Conservation (phyloP, 2,329 filamentous ascomycete species). For the Alternaria sp. region DNA sequence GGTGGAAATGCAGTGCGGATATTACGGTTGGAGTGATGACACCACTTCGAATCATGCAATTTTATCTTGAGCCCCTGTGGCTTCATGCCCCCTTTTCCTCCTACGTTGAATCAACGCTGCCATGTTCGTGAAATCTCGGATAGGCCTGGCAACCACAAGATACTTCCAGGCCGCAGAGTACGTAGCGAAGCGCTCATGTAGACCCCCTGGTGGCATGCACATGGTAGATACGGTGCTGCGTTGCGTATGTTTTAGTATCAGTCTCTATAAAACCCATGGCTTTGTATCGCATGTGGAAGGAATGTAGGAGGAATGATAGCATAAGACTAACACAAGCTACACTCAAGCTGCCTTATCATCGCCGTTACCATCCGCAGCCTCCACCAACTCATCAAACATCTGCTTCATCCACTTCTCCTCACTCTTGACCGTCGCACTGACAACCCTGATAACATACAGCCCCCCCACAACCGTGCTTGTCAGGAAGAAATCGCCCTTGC, state of each 20-base stretch:
- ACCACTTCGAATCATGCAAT: background rate
- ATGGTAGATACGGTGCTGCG: background rate
- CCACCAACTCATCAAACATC: slow-evolving; percentile 76
- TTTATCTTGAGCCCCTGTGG: background rate
- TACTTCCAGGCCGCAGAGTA: background rate
- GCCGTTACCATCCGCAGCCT: slow-evolving; percentile 54
- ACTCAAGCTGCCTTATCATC: background rate
- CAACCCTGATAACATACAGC: slow-evolving; percentile 79
- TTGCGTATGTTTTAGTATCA: background rate
- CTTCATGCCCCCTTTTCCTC: background rate
- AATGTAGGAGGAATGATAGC: background rate
- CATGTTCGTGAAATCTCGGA: background rate
- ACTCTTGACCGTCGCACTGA: slow-evolving; percentile 72
- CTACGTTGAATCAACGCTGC: background rate
- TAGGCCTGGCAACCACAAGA: background rate
- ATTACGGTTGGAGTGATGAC: slow-evolving; percentile 43
- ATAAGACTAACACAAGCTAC: background rate
- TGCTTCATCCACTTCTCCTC: slow-evolving; percentile 75
- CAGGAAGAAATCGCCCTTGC: slow-evolving; percentile 78
- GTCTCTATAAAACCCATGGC: background rate
- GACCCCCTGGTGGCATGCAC: background rate
- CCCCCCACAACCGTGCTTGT: slow-evolving; percentile 78
- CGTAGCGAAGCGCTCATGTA: background rate
- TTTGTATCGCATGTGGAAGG: background rate
- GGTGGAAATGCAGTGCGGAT: slow-evolving; percentile 65